Conservation (phyloP, 768 basidiomycete species). For the Hygrophorus pudorinus region DNA sequence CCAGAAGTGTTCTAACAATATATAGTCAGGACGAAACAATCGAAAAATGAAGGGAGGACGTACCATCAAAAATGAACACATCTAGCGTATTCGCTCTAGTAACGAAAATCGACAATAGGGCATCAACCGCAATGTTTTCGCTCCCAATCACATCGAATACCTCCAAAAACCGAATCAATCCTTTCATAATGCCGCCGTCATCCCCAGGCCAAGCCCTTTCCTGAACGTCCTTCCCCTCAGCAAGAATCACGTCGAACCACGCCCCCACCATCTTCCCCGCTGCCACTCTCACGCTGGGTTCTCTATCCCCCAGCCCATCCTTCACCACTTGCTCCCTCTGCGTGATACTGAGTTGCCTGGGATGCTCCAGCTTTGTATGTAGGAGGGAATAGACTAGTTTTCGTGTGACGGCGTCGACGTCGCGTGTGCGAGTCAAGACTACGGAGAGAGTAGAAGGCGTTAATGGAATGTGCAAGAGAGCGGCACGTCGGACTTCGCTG, state of each 20-base stretch:
- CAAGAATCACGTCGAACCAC: slow-evolving; percentile 63
- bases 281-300: slow-evolving; percentile 59
- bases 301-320: slow-evolving; percentile 82
- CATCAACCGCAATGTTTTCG: slow-evolving; percentile 56
- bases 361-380: slow-evolving; percentile 34
- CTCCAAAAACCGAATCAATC: slow-evolving; percentile 36
- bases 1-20: slow-evolving; percentile 61
- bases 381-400: slow-evolving; percentile 65
- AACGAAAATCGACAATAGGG: slow-evolving; percentile 62
- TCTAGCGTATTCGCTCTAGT: slow-evolving; percentile 57
- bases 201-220: slow-evolving; percentile 15
- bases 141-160: slow-evolving; percentile 53
- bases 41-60: slow-evolving; percentile 11
- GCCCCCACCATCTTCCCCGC: slow-evolving; percentile 59
- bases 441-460: slow-evolving; percentile 44
- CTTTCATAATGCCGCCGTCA: slow-evolving; percentile 15
- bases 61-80: slow-evolving; percentile 60
- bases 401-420: slow-evolving; percentile 67
- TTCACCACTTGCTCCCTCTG: slow-evolving; percentile 73
- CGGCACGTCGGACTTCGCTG: slow-evolving; percentile 83
- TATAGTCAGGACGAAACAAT: neutral
- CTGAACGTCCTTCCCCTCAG: slow-evolving; percentile 13
- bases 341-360: slow-evolving; percentile 50
- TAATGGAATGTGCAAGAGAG: slow-evolving; percentile 61
- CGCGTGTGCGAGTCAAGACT: slow-evolving; percentile 70